These are phyloP conservation scores for Schizophyllum amplum DNA, from an alignment of 1,284 basidiomycete species.

Conservation along the genomic window DNA sequence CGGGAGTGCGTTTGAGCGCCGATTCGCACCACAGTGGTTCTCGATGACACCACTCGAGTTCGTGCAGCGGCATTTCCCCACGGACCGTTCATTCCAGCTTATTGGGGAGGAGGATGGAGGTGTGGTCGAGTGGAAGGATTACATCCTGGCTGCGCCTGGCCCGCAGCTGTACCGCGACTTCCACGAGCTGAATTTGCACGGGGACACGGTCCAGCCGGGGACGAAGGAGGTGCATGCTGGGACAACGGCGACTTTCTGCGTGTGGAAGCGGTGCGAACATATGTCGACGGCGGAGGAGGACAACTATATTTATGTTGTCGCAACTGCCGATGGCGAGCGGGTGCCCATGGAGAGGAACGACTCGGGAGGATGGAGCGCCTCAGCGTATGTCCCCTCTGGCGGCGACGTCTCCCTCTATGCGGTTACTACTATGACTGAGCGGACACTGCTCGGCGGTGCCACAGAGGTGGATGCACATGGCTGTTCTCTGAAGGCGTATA, in stretches of 20 bases:
- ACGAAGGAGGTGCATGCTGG: constrained; percentile 24
- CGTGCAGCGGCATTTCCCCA: constrained; percentile 32
- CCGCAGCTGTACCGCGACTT: constrained; percentile 29
- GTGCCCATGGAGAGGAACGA: constrained; percentile 23
- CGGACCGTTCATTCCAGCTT: constrained; percentile 32
- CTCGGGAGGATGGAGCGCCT: constrained; percentile 31
- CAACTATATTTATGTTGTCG: constrained; percentile 26
- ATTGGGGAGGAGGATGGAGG: constrained; percentile 29
- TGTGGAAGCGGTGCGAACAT: constrained; percentile 37
- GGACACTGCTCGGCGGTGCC: not conserved
- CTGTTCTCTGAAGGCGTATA: constrained; percentile 22
- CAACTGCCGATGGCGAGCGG: constrained; percentile 7
- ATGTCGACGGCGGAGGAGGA: constrained; percentile 31
- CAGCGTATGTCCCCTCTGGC: constrained; percentile 25
- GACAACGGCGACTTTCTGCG: constrained; percentile 25
- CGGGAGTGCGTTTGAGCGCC: constrained; percentile 23
- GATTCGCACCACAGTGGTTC: constrained; percentile 32
- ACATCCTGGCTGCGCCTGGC: constrained; percentile 29
- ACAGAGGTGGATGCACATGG: constrained; percentile 26
- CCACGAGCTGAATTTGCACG: constrained; percentile 26
- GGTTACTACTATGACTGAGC: constrained; percentile 24
- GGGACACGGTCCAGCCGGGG: constrained; percentile 27
- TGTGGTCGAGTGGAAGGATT: constrained; percentile 33
- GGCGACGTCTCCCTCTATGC: constrained; percentile 25
- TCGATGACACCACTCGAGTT: constrained; percentile 30